phyloP scores from a whole-genome alignment of 2,329 filamentous ascomycete genomes.

The Botrytis paeoniae region DNA sequence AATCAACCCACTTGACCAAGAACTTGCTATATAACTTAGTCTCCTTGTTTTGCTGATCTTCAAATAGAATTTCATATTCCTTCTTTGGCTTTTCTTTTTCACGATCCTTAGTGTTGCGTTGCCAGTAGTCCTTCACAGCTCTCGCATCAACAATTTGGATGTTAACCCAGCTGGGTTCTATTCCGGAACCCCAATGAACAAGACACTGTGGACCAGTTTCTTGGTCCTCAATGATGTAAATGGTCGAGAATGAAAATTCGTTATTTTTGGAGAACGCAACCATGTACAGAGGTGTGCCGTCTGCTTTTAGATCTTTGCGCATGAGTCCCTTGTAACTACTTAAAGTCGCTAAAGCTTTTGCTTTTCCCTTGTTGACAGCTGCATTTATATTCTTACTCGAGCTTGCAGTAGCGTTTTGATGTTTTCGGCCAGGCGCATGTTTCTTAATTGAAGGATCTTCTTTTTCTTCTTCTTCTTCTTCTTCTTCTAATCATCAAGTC shows the following conservation, averaged over 20 bases:
- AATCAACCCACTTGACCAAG: background rate
- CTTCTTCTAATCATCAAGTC: background rate
- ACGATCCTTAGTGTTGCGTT: background rate
- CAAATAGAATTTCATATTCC: background rate
- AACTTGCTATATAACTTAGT: background rate
- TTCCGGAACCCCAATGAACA: background rate
- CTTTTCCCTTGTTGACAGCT: background rate
- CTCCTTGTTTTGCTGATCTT: background rate
- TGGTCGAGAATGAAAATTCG: background rate
- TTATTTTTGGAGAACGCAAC: accelerated
- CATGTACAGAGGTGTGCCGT: background rate
- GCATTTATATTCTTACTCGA: background rate
- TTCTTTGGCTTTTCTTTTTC: background rate
- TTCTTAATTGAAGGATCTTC: background rate
- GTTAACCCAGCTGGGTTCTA: background rate
- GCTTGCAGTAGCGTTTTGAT: background rate
- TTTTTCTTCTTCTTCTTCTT: background rate
- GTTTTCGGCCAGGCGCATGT: background rate
- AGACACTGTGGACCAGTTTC: background rate
- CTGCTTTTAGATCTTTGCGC: background rate
- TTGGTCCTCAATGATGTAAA: background rate
- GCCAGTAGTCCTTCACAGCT: background rate
- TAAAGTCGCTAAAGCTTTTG: too few species aligned
- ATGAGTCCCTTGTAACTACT: background rate
- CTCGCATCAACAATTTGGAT: background rate